These are phyloP conservation scores for Pelargonium australe DNA, from an alignment of 441 rosid species.

Conservation along the genomic window DNA sequence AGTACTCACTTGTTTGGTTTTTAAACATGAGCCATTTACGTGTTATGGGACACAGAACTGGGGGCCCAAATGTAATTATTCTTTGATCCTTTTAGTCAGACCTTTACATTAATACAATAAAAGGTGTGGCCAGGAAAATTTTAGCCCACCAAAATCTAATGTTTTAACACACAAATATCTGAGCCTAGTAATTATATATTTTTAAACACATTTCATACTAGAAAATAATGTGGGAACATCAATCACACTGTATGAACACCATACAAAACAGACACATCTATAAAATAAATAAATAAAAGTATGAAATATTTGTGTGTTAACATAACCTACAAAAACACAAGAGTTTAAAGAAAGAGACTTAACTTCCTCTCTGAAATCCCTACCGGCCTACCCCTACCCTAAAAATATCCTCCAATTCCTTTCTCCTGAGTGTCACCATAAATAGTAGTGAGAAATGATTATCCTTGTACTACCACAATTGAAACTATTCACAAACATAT, in stretches of 20 bases:
- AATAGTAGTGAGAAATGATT: neutral
- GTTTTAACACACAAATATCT: neutral
- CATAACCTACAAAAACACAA: neutral
- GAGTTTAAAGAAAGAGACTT: neutral
- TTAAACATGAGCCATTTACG: too few species aligned
- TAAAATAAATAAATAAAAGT: neutral
- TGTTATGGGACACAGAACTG: too few species aligned
- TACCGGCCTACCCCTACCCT: neutral
- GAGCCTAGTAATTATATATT: neutral
- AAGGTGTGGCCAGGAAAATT: neutral
- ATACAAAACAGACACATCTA: neutral
- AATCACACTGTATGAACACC: too few species aligned
- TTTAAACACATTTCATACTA: neutral
- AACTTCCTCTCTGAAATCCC: neutral
- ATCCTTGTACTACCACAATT: neutral
- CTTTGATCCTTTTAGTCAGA: neutral
- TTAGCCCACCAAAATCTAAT: neutral
- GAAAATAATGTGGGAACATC: too few species aligned
- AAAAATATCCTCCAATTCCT: conserved; percentile 3
- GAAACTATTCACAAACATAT: neutral
- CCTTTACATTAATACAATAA: neutral
- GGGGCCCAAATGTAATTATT: too few species aligned
- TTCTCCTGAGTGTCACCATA: neutral
- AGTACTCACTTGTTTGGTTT: too few species aligned
- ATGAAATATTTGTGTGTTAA: neutral